A percentile compares a stretch with the other conserved stretches of the same genome.
Conservation (phyloP, 2,329 filamentous ascomycete species). For the Orbilia blumenaviensis region DNA sequence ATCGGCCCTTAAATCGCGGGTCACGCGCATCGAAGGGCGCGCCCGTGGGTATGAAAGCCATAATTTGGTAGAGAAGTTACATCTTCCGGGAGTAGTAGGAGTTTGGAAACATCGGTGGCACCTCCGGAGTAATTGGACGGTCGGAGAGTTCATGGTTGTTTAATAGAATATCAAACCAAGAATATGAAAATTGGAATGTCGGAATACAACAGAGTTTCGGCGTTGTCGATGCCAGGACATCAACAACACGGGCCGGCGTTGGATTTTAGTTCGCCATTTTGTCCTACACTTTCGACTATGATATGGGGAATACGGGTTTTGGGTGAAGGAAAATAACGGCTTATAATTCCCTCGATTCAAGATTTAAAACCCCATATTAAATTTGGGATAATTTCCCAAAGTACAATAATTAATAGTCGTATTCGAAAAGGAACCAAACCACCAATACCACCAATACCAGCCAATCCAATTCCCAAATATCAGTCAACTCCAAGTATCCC, state of each 20-base stretch:
- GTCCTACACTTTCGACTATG: background rate
- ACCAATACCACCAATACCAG: background rate
- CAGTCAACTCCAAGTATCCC: background rate
- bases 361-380: too few relatives aligned
- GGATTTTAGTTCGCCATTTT: background rate
- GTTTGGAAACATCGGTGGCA: constrained; percentile 23
- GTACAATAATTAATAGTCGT: too few relatives aligned
- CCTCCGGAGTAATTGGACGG: background rate
- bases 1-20: background rate
- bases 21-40: constrained; percentile 35
- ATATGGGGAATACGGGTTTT: too few relatives aligned
- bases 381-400: too few relatives aligned
- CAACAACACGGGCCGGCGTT: background rate
- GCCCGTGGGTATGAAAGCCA: constrained; percentile 29
- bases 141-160: constrained; percentile 27
- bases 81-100: background rate
- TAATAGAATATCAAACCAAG: background rate
- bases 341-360: too few relatives aligned
- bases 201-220: constrained; percentile 39
- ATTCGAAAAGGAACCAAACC: too few relatives aligned
- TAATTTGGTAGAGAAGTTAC: constrained; percentile 39
- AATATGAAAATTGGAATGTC: constrained; percentile 1
- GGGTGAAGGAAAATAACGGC: too few relatives aligned
- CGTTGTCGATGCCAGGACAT: background rate
- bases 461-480: background rate